These are phyloP conservation scores for Herpetomonas samuelpessoai DNA, from an alignment of 208 protist genomes.

Conservation along the genomic window DNA sequence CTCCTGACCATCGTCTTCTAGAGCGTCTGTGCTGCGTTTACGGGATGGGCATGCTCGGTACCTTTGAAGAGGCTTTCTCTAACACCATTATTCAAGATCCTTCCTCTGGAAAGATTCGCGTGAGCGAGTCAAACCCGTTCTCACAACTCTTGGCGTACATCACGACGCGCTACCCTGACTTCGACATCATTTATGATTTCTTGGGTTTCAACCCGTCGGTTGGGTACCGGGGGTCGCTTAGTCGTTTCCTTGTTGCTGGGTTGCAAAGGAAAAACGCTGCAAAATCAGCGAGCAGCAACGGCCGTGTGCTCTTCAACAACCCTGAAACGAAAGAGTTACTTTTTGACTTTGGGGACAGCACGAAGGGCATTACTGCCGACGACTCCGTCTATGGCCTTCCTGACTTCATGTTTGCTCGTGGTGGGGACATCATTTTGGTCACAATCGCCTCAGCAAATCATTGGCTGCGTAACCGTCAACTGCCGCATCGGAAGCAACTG, in stretches of 20 bases:
- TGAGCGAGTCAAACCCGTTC: conserved; percentile 67
- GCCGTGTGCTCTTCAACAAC: conserved; percentile 42
- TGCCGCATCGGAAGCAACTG: conserved; percentile 78
- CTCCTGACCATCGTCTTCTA: conserved; percentile 62
- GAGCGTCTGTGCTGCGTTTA: conserved; percentile 85
- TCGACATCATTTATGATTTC: conserved; percentile 83
- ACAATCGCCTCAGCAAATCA: conserved; percentile 80
- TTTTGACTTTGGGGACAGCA: conserved; percentile 78
- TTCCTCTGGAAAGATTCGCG: conserved; percentile 29
- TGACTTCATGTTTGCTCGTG: conserved; percentile 77
- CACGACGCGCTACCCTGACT: conserved; percentile 54
- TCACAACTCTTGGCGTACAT: conserved; percentile 48
- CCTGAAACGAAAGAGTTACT: conserved; percentile 43
- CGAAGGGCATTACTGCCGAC: conserved; percentile 37
- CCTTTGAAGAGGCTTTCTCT: conserved; percentile 77
- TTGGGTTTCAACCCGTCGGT: conserved; percentile 63
- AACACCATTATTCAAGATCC: conserved; percentile 74
- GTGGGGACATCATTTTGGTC: conserved; percentile 67
- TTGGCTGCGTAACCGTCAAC: conserved; percentile 78
- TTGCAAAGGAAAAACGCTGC: conserved; percentile 25
- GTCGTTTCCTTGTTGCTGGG: conserved; percentile 43
- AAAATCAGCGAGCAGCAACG: conserved; percentile 8
- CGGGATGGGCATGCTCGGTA: conserved; percentile 61
- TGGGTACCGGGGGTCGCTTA: conserved; percentile 66
- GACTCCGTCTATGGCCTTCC: conserved; percentile 70